Base-by-base conservation (phyloP, 2,329 filamentous ascomycete genomes). In the Sclerotinia spermophila region DNA sequence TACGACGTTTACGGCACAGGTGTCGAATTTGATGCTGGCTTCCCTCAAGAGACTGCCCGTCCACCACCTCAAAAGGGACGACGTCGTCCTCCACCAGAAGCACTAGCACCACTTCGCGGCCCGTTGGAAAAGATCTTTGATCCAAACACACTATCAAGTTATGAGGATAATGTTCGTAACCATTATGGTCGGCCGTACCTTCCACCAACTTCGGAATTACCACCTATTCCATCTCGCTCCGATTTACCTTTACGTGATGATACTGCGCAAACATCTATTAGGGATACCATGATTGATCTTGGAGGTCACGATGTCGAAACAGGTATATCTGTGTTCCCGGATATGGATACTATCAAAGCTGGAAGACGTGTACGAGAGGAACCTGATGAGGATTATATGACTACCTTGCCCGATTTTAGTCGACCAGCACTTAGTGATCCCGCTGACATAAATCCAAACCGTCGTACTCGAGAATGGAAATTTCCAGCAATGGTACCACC, bases 91-190 rank as follows among this genome's bases (percentile, higher is more conserved):
- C 87, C 87, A 0, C 87, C 88, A 5, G 85, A 88, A 62, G 83
- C 85, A 38, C 81, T 90, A 8, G 85, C 86, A 2, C 85, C 86
- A 0, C 81, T 88, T 72, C 73, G 74, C 73, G 87, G 83, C 15
- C 88, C 88, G 0, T 79, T 90, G 5, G 88, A 90, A 74, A 90
- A 89, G 73, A 82, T 90, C 0, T 90, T 90, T 76, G 88, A 90
- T 71, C 87, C 87, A 7, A 88, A 90, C 76, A 90, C 88, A 0
- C 85, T 88, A 45, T 87, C 87, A 2, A 88, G 84, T 72, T 90
- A 90, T 73, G 84, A 88, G 35, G 88, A 90, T 71, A 90, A 90
- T 73, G 88, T 87, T 27, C 82, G 86, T 42, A 82, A 82, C 55
- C 89, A 90, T 75, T 90, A 90, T 74, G 86, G 86, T 27, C 81